phyloP scores from a whole-genome alignment of 257 asterid species.

The Solanum paucissectum region DNA sequence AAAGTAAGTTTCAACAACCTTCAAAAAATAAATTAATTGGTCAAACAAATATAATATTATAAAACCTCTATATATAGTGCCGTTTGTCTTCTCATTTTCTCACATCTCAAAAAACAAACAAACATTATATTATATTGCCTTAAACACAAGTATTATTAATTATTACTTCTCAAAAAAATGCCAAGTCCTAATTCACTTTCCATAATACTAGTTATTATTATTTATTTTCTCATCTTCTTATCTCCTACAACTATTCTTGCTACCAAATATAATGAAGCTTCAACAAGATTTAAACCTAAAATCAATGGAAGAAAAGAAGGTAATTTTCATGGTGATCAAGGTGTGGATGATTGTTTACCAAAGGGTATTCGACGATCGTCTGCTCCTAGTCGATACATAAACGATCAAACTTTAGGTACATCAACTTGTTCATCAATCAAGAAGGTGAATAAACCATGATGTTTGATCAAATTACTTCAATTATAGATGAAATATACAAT shows the following conservation, averaged over 20 bases:
- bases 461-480: neutral
- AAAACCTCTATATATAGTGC: conserved; percentile 16
- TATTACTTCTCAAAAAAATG: neutral
- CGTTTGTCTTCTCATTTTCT: neutral
- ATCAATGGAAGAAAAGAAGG: neutral
- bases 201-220: neutral
- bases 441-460: conserved; percentile 28
- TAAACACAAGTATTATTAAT: neutral
- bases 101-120: neutral
- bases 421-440: conserved; percentile 13
- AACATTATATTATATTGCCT: no score
- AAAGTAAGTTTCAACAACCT: neutral
- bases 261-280: neutral
- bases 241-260: neutral
- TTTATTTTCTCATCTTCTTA: neutral
- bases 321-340: conserved; percentile 9
- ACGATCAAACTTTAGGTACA: conserved; percentile 33
- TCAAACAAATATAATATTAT: conserved; percentile 11
- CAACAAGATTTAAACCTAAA: conserved; percentile 18
- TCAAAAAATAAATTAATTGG: conserved; percentile 9
- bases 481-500: neutral
- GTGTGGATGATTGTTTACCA: conserved; percentile 49
- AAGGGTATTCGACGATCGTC: conserved; percentile 44
- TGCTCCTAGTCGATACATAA: conserved; percentile 61
- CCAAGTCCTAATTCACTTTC: neutral